Evolutionary conservation across 225 moss, liverwort and hornwort genomes (phyloP), one percentile per base, ranked within the genome.

Genomic region (Polytrichum commune): DNA sequence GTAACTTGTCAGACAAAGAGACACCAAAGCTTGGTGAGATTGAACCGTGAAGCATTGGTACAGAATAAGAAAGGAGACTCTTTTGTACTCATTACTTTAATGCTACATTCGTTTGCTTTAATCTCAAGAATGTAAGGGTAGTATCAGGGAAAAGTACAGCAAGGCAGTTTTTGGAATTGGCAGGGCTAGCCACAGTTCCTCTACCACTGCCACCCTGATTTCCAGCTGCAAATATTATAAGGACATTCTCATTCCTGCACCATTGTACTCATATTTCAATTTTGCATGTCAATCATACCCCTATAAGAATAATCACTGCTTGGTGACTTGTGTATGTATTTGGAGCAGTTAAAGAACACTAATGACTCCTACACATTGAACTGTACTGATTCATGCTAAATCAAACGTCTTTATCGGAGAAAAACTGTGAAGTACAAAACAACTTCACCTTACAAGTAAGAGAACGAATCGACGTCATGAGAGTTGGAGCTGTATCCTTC

Each of bases 371-470:
- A 22, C 27, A 23, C 5, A 46, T 46, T 46, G 16, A 46, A 46
- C 13, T 46, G 46, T 46, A 46, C 46, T 4, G 10, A 46, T 46
- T 46, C 46, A 46, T 46, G 46, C 46, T 46, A 46, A 46, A 46
- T 46, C 46, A 13, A 46, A 46, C 46, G 4, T 46, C 46, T 13
- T 46, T 10, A 38, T 38, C 38, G 3, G 3, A 63, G 13, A 69
- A 26, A 26, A 55, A 73, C 27, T 69, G 30, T 72, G 60, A 76
- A 13, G 46, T 13, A 46, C 16, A 66, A 64, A 53, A 70, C 23
- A 73, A 60, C n/a, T 75, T 81, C 85, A 83, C 81, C 85, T 88
- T 90, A 90, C 90, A 87, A 81, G 83, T 88, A 88, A 80, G 90
- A 85, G 73, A 90, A 90, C 19, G 73, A 77, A 72, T 90, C 90